phyloP scores from a whole-genome alignment of 2,329 filamentous ascomycete species.

The Truncatella angustata region DNA sequence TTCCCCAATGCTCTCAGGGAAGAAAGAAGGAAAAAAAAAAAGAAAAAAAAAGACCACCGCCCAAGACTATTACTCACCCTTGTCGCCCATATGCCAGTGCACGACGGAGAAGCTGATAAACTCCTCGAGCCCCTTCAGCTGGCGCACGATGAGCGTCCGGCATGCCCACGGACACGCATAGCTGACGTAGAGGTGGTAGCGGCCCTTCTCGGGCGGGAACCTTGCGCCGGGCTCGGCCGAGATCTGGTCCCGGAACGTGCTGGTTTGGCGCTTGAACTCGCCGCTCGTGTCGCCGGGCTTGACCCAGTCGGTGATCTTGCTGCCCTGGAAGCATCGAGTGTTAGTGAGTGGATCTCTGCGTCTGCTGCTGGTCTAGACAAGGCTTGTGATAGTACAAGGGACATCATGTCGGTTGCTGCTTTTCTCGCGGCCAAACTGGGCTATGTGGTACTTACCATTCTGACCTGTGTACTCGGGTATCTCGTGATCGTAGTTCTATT shows the following conservation, averaged over 20 bases:
- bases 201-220: slow-evolving; percentile 81
- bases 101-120: slow-evolving; percentile 78
- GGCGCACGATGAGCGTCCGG: slow-evolving; percentile 80
- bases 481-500: neutral
- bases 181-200: slow-evolving; percentile 93
- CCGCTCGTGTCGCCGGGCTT: slow-evolving; percentile 73
- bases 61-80: too few species aligned
- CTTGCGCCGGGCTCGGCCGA: slow-evolving; percentile 67
- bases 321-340: slow-evolving; percentile 17
- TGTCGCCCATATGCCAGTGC: slow-evolving; percentile 80
- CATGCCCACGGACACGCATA: slow-evolving; percentile 96
- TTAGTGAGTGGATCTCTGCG: neutral
- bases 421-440: neutral
- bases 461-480: slow-evolving; percentile 11
- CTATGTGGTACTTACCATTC: slow-evolving; percentile 22
- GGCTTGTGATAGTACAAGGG: too few species aligned
- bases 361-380: too few species aligned
- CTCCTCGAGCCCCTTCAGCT: slow-evolving; percentile 89
- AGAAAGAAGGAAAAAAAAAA: neutral
- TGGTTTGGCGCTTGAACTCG: slow-evolving; percentile 88
- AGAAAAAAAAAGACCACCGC: too few species aligned
- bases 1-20: neutral
- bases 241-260: slow-evolving; percentile 79
- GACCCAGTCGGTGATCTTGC: slow-evolving; percentile 81
- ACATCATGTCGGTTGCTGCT: too few species aligned